Evolutionary conservation across 2,329 filamentous ascomycete genomes (phyloP).

Genomic region (Aspergillus fumigatus): DNA sequence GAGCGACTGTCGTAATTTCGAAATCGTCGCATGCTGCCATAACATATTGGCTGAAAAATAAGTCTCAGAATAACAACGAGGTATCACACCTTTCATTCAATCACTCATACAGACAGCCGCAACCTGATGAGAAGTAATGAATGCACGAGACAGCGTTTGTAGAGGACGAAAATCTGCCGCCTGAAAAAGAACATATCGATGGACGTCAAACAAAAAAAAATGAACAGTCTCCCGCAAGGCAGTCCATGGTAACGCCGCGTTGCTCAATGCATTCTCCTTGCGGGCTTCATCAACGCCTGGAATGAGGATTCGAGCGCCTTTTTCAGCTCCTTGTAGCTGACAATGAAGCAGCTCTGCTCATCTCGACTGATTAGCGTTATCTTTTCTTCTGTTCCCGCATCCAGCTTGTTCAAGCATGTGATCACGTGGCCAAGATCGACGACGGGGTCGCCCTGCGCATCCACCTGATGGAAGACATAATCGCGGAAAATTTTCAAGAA

Average conservation of each 20-base stretch:
- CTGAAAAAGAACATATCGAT: background rate
- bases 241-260: background rate
- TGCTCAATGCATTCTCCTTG: constrained; percentile 32
- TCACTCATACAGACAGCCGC: background rate
- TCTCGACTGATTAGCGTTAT: constrained; percentile 83
- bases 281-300: constrained; percentile 50
- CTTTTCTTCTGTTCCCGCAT: constrained; percentile 82
- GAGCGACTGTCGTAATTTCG: background rate
- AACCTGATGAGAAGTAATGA: background rate
- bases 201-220: constrained; percentile 7
- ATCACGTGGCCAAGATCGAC: constrained; percentile 86
- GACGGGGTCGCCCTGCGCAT: constrained; percentile 74
- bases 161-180: background rate
- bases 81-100: background rate
- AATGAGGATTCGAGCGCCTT: constrained; percentile 58
- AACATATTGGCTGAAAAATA: background rate
- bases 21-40: background rate
- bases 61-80: background rate
- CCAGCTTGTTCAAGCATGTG: constrained; percentile 82
- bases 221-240: background rate
- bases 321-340: constrained; percentile 86
- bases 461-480: constrained; percentile 95
- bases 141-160: background rate
- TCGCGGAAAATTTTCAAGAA: constrained; percentile 93
- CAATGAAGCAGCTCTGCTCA: constrained; percentile 81